Evolutionary conservation across 495 filamentous ascomycete genomes (phyloP).

Genomic region (Tricharina praecox): DNA sequence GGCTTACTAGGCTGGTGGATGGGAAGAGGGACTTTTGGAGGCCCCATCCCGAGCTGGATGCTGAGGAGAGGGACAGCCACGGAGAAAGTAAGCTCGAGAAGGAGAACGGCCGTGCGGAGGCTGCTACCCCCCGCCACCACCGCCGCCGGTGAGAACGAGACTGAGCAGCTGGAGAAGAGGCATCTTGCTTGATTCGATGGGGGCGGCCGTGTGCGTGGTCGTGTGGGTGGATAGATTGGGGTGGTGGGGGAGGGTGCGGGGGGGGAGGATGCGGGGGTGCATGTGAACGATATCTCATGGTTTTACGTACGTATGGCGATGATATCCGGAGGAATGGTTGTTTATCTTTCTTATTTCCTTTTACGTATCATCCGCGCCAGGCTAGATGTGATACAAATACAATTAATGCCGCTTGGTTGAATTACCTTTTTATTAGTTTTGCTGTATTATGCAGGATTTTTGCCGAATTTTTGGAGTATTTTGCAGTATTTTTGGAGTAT

Average conservation of each 20-base stretch:
- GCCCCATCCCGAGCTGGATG: neutral
- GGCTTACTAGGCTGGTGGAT: constrained; percentile 41
- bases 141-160: neutral
- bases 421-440: no score
- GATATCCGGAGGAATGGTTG: no score
- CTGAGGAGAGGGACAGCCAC: neutral
- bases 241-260: neutral
- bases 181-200: neutral
- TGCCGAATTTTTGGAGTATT: no score
- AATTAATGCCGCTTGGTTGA: no score
- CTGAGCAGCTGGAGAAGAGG: neutral
- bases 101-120: neutral
- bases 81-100: neutral
- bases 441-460: no score
- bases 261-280: no score
- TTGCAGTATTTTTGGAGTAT: no score
- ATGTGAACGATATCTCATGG: neutral
- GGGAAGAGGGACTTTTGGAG: constrained; percentile 57
- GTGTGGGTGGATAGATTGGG: neutral
- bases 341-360: no score
- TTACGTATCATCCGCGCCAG: no score
- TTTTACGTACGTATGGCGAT: no score
- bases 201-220: neutral
- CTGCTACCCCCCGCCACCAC: no score
- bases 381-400: no score